Evolutionary conservation across 2,329 filamentous ascomycete species (phyloP).

Genomic region (Pseudogymnoascus sp.): DNA sequence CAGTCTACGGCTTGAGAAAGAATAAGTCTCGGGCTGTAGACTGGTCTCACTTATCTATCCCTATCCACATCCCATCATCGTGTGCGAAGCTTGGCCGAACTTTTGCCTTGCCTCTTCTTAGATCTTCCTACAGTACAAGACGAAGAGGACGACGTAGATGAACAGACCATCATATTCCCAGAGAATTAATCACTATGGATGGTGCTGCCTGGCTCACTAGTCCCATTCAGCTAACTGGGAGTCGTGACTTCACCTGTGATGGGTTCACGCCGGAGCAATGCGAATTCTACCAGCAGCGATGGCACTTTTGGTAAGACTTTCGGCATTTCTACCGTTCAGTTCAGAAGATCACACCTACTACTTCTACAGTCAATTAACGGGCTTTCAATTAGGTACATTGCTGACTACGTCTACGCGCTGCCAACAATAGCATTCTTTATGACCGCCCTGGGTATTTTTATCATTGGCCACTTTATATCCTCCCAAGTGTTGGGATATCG

Average conservation of each 20-base stretch:
- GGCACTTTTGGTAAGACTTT: slow-evolving; percentile 39
- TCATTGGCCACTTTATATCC: slow-evolving; percentile 29
- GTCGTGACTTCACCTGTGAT: slow-evolving; percentile 21
- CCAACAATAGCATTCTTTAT: slow-evolving; percentile 47
- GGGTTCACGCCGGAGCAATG: slow-evolving; percentile 37
- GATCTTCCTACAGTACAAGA: background rate
- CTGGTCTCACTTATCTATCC: background rate
- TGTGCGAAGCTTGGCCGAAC: background rate
- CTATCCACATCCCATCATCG: background rate
- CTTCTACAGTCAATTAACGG: background rate
- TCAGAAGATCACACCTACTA: background rate
- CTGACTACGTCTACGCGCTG: slow-evolving; percentile 46
- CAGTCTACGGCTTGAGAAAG: background rate
- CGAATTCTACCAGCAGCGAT: slow-evolving; percentile 38
- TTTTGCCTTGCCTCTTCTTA: background rate
- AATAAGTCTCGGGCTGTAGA: background rate
- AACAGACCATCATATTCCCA: slow-evolving; percentile 35
- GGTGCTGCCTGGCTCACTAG: slow-evolving; percentile 32
- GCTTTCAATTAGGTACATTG: slow-evolving; percentile 38
- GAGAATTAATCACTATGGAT: slow-evolving; percentile 16
- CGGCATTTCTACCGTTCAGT: background rate
- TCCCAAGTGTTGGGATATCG: slow-evolving; percentile 9
- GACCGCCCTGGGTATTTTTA: slow-evolving; percentile 41
- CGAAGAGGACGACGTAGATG: background rate
- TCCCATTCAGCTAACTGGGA: slow-evolving; percentile 36